A percentile compares a stretch with the other conserved stretches of the same genome.
Conservation (phyloP, 257 asterid species). For the Nicotiana paniculata region DNA sequence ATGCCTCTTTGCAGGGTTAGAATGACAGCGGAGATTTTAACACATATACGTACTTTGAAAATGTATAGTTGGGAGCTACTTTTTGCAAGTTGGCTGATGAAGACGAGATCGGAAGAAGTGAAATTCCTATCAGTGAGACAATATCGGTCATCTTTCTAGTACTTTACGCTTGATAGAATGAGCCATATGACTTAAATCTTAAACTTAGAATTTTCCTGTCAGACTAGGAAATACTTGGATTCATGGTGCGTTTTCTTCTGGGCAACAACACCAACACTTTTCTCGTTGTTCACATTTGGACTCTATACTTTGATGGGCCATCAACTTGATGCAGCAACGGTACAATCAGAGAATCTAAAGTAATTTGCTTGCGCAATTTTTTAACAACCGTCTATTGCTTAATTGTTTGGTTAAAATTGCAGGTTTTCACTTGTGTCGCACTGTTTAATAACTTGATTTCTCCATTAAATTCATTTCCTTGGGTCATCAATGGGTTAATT, state of each 20-base stretch:
- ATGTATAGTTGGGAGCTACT: conserved; percentile 95
- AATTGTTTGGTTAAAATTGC: conserved; percentile 23
- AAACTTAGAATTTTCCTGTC: conserved; percentile 7
- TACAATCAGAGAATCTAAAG: conserved; percentile 18
- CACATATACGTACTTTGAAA: conserved; percentile 79
- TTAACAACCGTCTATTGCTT: background rate
- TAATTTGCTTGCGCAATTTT: background rate
- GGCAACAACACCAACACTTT: conserved; percentile 98
- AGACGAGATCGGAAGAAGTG: conserved; percentile 84
- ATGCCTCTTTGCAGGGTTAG: conserved; percentile 57
- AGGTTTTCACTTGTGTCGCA: conserved; percentile 98
- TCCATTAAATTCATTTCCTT: conserved; percentile 96
- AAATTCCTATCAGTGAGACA: conserved; percentile 61
- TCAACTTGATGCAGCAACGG: conserved; percentile 99
- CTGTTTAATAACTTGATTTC: conserved; percentile 88
- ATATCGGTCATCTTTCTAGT: background rate
- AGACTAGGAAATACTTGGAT: conserved; percentile 97
- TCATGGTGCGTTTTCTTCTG: conserved; percentile 99
- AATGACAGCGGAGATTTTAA: conserved; percentile 69
- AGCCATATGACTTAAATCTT: conserved; percentile 13
- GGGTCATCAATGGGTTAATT: conserved; percentile 97
- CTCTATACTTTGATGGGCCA: conserved; percentile 81
- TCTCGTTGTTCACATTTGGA: conserved; percentile 90
- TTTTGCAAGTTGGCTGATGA: conserved; percentile 68
- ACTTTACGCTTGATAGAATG: background rate